Base-by-base conservation (phyloP, 2,329 filamentous ascomycete genomes). In the Aspergillus nomiae region DNA sequence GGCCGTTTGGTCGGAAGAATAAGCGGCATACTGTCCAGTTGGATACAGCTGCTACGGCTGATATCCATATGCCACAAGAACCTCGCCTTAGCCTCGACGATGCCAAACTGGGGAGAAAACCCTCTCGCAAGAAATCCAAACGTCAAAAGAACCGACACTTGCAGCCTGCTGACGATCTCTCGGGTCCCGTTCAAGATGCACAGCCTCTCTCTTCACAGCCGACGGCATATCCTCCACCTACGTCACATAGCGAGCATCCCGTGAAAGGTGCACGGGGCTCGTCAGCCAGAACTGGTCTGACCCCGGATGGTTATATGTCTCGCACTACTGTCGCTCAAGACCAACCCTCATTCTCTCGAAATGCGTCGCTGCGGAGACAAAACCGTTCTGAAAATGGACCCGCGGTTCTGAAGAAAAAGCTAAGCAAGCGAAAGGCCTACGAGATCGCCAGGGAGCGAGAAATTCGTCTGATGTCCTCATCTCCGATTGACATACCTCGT, bases 401-500 rank as follows among this genome's bases (percentile, higher is more conserved):
- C 7, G 76, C 82, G 28, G 78, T 90, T 32, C 78, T 86, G 58
- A 86, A 89, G 63, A 89, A 89, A 65, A 92, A 88, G 73, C 90
- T 90, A 46, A 93, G 88, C 81, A 96, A 92, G 79, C 87, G 90
- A 70, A 89, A 89, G 71, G 89, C 90, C 69, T 85, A 90, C 66
- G 91, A 96, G 66, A 87, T 88, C 73, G 85, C 90, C 63, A 86
- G 94, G 62, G 94, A 97, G 78, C 92, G 92, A 65, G 92, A 97
- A 78, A 93, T 97, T 73, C 91, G 89, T 74, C 89, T 92, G 59
- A 92, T 97, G 90, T 91, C 87, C 72, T 86, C 87, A 46, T 86
- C 85, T 64, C 83, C 85, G 2, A 85, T 89, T 68, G 88, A 91
- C 7, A 80, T 88, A 64, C 78, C 82, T 21, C 84, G 83, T 59